These are phyloP conservation scores for Aspergillus pseudoterreus DNA, from an alignment of 2,329 filamentous ascomycete species.

Conservation along the genomic window DNA sequence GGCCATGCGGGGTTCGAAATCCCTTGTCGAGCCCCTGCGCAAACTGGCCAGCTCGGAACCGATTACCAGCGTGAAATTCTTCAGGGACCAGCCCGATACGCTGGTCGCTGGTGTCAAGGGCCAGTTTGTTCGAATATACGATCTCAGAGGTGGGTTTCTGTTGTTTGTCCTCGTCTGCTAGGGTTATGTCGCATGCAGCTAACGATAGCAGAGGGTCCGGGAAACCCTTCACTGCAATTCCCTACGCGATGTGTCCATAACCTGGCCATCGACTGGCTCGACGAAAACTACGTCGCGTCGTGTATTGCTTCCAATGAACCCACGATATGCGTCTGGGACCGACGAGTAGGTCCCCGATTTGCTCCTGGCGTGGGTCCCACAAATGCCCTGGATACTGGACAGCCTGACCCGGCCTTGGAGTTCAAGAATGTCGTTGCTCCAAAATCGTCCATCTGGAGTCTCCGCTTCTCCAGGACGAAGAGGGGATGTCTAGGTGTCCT, in stretches of 20 bases:
- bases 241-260: conserved; percentile 61
- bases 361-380: conserved; percentile 32
- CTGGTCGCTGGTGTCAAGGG: conserved; percentile 59
- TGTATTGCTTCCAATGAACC: conserved; percentile 53
- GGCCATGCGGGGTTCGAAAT: conserved; percentile 30
- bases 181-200: conserved; percentile 1
- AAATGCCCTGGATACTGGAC: conserved; percentile 27
- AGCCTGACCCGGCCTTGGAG: conserved; percentile 53
- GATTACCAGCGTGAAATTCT: conserved; percentile 64
- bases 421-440: conserved; percentile 53
- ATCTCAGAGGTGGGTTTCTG: conserved; percentile 52
- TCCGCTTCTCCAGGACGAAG: conserved; percentile 58
- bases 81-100: conserved; percentile 57
- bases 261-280: conserved; percentile 59
- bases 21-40: conserved; percentile 49
- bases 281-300: conserved; percentile 64
- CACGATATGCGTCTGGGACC: conserved; percentile 61
- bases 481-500: conserved; percentile 57
- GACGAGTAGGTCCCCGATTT: conserved; percentile 45
- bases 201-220: conserved; percentile 28
- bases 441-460: conserved; percentile 57
- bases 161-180: not conserved
- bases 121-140: conserved; percentile 59
- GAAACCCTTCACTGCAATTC: conserved; percentile 44
- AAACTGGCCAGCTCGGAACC: conserved; percentile 60